These are phyloP conservation scores for Ophiostoma sp. DNA, from an alignment of 2,329 filamentous ascomycete genomes.

Conservation along the genomic window DNA sequence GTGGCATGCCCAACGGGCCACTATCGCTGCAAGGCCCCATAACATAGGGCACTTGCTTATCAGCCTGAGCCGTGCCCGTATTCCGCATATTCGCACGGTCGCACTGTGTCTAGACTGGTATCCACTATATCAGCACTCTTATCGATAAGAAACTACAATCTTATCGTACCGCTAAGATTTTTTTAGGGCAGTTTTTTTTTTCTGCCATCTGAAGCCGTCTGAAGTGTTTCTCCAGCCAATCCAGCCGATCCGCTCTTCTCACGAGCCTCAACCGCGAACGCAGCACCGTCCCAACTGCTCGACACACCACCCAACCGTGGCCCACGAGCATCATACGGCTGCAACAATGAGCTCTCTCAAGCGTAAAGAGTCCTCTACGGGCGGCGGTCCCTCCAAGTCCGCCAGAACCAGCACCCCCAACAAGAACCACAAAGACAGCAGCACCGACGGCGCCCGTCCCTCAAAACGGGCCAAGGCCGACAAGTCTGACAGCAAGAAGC, in stretches of 20 bases:
- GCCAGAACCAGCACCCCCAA: conserved; percentile 16
- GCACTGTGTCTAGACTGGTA: conserved; percentile 1
- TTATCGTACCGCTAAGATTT: conserved; percentile 23
- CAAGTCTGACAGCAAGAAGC: conserved; percentile 14
- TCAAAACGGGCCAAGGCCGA: conserved; percentile 24
- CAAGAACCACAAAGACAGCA: conserved; percentile 15
- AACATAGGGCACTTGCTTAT: not conserved
- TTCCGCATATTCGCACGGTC: not conserved
- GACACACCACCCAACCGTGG: conserved; percentile 15
- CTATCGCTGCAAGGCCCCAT: not conserved
- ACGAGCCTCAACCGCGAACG: conserved; percentile 7
- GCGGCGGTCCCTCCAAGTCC: conserved; percentile 16
- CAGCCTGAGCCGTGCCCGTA: conserved; percentile 1
- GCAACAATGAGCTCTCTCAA: conserved; percentile 26
- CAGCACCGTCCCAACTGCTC: conserved; percentile 13
- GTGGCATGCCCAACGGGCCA: conserved; percentile 8
- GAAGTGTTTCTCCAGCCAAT: conserved; percentile 6
- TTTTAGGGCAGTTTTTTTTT: conserved; percentile 23
- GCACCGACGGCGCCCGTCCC: conserved; percentile 21
- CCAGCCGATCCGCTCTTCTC: conserved; percentile 4
- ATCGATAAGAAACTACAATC: conserved; percentile 22
- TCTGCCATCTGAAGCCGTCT: conserved; percentile 7
- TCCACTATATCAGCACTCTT: conserved; percentile 4
- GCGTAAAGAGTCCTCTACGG: conserved; percentile 25
- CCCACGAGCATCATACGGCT: conserved; percentile 13